phyloP scores from a whole-genome alignment of 768 basidiomycete genomes.

The Auriscalpium microsporum region DNA sequence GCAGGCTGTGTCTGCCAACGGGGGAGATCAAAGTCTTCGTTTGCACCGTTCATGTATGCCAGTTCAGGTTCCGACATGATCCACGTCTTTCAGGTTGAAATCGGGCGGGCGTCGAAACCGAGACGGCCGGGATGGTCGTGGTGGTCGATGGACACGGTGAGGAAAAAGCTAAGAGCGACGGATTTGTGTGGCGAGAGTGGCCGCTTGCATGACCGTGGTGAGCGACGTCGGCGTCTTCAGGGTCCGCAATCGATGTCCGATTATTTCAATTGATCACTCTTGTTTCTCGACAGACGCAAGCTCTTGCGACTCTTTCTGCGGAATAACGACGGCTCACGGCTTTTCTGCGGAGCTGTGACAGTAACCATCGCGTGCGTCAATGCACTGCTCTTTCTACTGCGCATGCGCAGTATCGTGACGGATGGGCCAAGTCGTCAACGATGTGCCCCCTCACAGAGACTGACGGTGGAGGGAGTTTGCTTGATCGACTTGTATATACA shows the following conservation, averaged over 20 bases:
- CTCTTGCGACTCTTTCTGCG: too few species aligned
- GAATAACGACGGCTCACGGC: too few species aligned
- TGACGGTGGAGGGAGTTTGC: too few species aligned
- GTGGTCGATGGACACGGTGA: neutral
- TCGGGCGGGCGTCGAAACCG: constrained; percentile 8
- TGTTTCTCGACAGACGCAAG: neutral
- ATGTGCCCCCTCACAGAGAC: too few species aligned
- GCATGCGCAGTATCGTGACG: too few species aligned
- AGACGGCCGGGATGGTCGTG: neutral
- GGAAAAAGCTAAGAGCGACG: constrained; percentile 1
- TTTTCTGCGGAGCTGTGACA: too few species aligned
- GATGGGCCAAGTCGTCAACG: too few species aligned
- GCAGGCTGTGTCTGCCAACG: constrained; percentile 41
- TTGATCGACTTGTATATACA: too few species aligned
- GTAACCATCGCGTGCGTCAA: too few species aligned
- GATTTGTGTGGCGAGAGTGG: neutral
- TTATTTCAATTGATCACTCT: constrained; percentile 8
- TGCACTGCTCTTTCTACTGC: too few species aligned
- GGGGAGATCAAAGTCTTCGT: constrained; percentile 74
- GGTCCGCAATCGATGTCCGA: constrained; percentile 8
- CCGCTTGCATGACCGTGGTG: neutral
- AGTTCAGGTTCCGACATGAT: constrained; percentile 71
- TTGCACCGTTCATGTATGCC: constrained; percentile 64
- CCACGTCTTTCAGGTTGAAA: constrained; percentile 9
- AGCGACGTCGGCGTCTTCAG: neutral